Conservation (phyloP, 108 stramenopile genomes). For the Pseudonitzschia multiseries region DNA sequence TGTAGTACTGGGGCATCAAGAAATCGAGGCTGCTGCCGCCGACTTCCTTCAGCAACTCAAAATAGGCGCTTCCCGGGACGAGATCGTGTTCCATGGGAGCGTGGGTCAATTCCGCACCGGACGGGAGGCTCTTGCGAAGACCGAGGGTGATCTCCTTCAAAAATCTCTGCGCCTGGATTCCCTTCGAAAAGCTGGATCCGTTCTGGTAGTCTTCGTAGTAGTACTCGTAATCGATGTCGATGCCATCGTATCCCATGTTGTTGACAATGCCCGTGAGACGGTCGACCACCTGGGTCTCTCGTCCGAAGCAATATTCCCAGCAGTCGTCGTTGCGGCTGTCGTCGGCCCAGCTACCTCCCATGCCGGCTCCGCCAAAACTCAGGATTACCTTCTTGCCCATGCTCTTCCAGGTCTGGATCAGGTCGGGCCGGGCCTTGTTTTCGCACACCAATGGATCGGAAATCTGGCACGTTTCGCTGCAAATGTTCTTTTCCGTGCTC, state of each 20-base stretch:
- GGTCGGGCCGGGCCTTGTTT: conserved; percentile 32
- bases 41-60: conserved; percentile 35
- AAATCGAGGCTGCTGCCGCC: conserved; percentile 35
- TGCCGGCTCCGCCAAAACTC: conserved; percentile 66
- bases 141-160: conserved; percentile 34
- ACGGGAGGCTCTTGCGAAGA: conserved; percentile 40
- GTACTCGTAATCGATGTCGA: conserved; percentile 76
- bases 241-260: conserved; percentile 47
- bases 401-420: conserved; percentile 46
- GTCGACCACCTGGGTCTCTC: conserved; percentile 48
- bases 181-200: conserved; percentile 25
- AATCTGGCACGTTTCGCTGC: conserved; percentile 44
- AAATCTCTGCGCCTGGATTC: conserved; percentile 43
- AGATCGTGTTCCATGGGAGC: conserved; percentile 66
- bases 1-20: conserved; percentile 65
- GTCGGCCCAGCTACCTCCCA: conserved; percentile 57
- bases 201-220: conserved; percentile 51
- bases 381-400: conserved; percentile 66
- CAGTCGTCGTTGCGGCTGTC: conserved; percentile 59
- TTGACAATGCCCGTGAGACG: conserved; percentile 46
- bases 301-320: conserved; percentile 76
- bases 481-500: conserved; percentile 36
- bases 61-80: conserved; percentile 46
- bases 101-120: conserved; percentile 50
- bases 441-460: conserved; percentile 39